Evolutionary conservation across 2,329 filamentous ascomycete genomes (phyloP).

Genomic region (Hypocrella siamensis): DNA sequence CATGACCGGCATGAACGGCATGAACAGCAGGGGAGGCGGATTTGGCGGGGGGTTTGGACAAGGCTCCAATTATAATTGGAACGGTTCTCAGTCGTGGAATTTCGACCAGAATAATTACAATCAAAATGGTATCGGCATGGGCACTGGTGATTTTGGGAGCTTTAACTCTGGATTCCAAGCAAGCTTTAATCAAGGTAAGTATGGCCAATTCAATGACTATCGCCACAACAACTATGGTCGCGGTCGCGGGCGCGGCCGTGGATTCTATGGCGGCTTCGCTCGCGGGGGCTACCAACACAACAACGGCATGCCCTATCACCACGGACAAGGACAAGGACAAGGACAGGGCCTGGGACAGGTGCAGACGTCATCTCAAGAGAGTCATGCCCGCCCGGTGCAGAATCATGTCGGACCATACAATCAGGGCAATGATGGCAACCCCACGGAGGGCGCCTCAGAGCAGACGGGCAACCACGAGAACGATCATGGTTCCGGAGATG

Average conservation of each 20-base stretch:
- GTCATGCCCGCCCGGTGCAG: constrained; percentile 5
- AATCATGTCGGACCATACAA: constrained; percentile 7
- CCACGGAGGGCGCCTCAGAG: constrained; percentile 12
- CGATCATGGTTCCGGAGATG: not conserved
- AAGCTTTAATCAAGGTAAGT: constrained; percentile 74
- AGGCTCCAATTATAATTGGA: constrained; percentile 66
- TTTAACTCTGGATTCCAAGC: constrained; percentile 64
- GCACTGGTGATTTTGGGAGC: constrained; percentile 64
- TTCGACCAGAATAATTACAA: constrained; percentile 80
- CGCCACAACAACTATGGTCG: constrained; percentile 50
- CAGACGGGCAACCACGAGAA: constrained; percentile 1
- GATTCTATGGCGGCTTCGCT: constrained; percentile 41
- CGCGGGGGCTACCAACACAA: constrained; percentile 32
- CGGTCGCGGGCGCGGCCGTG: constrained; percentile 50
- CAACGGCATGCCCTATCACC: constrained; percentile 20
- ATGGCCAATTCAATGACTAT: constrained; percentile 71
- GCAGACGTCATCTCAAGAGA: constrained; percentile 6
- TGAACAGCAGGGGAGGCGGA: constrained; percentile 56
- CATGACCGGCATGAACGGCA: no score
- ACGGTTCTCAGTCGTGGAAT: constrained; percentile 70
- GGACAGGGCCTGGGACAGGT: constrained; percentile 14
- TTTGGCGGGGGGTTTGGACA: constrained; percentile 46
- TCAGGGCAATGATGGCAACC: constrained; percentile 3
- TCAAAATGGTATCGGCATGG: constrained; percentile 71
- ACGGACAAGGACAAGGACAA: constrained; percentile 16